A percentile compares a stretch with the other conserved stretches of the same genome.
phyloP scores from a whole-genome alignment of 2,329 filamentous ascomycete genomes.

The Podosphaera fusca region DNA sequence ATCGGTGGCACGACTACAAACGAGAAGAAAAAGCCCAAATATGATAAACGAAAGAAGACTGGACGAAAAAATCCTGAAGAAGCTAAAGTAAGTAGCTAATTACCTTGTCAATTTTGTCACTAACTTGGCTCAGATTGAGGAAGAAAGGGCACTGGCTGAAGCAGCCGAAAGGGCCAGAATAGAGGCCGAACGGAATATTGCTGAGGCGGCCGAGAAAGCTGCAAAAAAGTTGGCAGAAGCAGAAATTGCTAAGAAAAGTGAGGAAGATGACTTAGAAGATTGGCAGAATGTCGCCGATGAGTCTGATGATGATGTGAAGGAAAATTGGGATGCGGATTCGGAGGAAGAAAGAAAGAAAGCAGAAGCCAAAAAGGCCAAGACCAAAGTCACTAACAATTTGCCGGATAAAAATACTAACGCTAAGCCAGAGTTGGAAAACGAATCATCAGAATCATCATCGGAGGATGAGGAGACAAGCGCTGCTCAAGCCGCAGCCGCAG shows the following conservation, averaged over 20 bases:
- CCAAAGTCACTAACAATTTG: conserved; percentile 7
- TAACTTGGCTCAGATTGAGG: conserved; percentile 30
- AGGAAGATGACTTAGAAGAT: conserved; percentile 49
- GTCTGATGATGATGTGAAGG: conserved; percentile 58
- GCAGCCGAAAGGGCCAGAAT: conserved; percentile 47
- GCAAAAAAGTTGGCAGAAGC: conserved; percentile 33
- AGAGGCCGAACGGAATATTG: conserved; percentile 44
- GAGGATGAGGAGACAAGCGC: conserved; percentile 57
- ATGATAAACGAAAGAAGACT: conserved; percentile 56
- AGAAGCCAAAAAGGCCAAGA: conserved; percentile 13
- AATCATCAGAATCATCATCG: conserved; percentile 23
- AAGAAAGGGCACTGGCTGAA: conserved; percentile 56
- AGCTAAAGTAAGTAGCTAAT: conserved; percentile 24
- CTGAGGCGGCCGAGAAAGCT: conserved; percentile 37
- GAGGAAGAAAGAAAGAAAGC: conserved; percentile 38
- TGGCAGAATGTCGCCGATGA: conserved; percentile 73
- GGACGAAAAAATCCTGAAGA: conserved; percentile 26
- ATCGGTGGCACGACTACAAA: conserved; percentile 35
- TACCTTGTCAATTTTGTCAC: conserved; percentile 2
- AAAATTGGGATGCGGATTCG: conserved; percentile 76
- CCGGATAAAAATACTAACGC: conserved; percentile 28
- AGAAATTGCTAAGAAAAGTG: conserved; percentile 28
- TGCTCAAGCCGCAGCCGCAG: conserved; percentile 45
- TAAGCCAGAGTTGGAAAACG: conserved; percentile 34
- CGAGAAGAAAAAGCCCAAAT: conserved; percentile 48